phyloP scores from a whole-genome alignment of 2,329 filamentous ascomycete genomes.

The Aspergillus hortae region DNA sequence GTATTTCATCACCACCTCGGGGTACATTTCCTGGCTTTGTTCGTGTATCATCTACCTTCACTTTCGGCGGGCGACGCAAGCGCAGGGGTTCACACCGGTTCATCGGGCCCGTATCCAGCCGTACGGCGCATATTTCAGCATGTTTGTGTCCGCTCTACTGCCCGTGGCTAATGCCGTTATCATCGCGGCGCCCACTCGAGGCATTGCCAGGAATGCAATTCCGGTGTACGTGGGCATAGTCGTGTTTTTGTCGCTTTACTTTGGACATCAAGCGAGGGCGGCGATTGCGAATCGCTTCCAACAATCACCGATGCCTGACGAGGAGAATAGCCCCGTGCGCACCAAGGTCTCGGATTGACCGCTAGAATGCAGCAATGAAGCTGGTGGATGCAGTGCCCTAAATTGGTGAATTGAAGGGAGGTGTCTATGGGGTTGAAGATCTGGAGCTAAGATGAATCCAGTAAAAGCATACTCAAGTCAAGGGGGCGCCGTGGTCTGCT shows the following conservation, averaged over 20 bases:
- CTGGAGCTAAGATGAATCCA: too few relatives aligned
- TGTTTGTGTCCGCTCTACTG: slow-evolving; percentile 54
- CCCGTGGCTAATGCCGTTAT: slow-evolving; percentile 70
- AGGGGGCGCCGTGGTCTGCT: too few relatives aligned
- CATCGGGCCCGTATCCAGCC: slow-evolving; percentile 56
- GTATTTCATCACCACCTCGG: slow-evolving; percentile 64
- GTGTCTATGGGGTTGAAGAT: too few relatives aligned
- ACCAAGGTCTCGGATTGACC: not conserved
- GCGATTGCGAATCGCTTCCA: not conserved
- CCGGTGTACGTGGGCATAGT: slow-evolving; percentile 62
- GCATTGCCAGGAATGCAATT: slow-evolving; percentile 58
- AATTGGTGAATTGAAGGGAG: not conserved
- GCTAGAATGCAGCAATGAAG: not conserved
- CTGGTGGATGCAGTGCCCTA: not conserved
- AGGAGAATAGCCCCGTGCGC: not conserved
- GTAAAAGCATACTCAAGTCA: too few relatives aligned
- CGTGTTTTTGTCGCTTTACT: slow-evolving; percentile 55
- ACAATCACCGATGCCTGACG: too few relatives aligned
- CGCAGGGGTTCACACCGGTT: slow-evolving; percentile 44
- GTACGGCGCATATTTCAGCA: slow-evolving; percentile 61
- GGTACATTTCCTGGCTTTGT: slow-evolving; percentile 65
- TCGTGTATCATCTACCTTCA: slow-evolving; percentile 57
- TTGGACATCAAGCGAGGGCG: slow-evolving; percentile 41
- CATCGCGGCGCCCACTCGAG: slow-evolving; percentile 62
- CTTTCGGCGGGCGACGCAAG: slow-evolving; percentile 48